Evolutionary conservation across 257 asterid genomes (phyloP).

Genomic region (Plantago elongata): DNA sequence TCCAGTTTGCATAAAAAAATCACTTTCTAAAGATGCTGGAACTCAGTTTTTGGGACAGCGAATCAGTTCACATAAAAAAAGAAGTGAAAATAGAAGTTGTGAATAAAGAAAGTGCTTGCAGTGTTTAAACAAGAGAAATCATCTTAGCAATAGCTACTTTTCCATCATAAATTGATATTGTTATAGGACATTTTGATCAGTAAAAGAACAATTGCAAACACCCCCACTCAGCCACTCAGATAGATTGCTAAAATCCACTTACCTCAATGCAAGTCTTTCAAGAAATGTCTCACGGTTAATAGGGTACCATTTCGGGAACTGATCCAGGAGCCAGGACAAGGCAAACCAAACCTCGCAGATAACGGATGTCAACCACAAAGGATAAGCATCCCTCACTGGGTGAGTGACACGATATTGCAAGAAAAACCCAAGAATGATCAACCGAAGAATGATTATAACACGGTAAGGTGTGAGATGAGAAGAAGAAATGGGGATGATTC

Average conservation of each 20-base stretch:
- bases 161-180: no score
- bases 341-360: conserved; percentile 79
- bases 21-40: no score
- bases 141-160: no score
- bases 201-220: no score
- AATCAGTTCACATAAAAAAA: no score
- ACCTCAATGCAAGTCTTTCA: conserved; percentile 65
- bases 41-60: no score
- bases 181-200: no score
- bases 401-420: conserved; percentile 65
- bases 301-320: conserved; percentile 68
- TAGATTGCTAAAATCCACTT: conserved; percentile 9
- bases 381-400: conserved; percentile 72
- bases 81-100: no score
- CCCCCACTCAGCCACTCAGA: background rate
- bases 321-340: conserved; percentile 66
- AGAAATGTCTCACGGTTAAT: conserved; percentile 63
- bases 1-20: no score
- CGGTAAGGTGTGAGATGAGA: conserved; percentile 65
- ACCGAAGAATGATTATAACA: conserved; percentile 54
- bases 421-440: conserved; percentile 61
- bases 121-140: no score
- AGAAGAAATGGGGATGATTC: conserved; percentile 48
- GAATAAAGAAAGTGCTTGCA: no score
- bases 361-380: conserved; percentile 70